Conservation (phyloP, 768 basidiomycete genomes). For the Mycena crocata region DNA sequence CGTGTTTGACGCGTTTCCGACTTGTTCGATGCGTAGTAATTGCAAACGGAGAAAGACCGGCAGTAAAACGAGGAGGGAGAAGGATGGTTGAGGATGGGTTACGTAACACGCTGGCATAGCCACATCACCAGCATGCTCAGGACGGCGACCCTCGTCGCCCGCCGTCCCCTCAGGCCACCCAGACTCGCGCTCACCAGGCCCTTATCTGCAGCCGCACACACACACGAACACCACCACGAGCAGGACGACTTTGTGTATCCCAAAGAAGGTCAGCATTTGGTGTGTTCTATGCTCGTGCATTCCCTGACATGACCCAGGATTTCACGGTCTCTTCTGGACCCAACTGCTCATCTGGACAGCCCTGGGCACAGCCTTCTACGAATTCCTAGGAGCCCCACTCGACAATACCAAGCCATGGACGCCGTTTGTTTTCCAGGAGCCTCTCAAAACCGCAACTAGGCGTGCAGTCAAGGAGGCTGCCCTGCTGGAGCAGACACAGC, state of each 20-base stretch:
- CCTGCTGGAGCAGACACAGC: constrained; percentile 12
- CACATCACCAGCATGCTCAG: constrained; percentile 24
- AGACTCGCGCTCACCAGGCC: constrained; percentile 53
- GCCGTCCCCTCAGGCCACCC: constrained; percentile 46
- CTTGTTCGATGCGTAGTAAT: no score
- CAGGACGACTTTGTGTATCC: constrained; percentile 57
- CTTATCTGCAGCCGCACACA: constrained; percentile 52
- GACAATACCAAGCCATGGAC: constrained; percentile 56
- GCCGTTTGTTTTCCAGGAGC: background rate
- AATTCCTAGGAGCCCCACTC: constrained; percentile 71
- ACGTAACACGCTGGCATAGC: background rate
- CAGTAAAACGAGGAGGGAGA: no score
- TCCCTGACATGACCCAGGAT: constrained; percentile 55
- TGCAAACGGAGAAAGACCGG: no score
- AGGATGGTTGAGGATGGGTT: no score
- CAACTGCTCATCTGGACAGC: constrained; percentile 67
- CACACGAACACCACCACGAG: constrained; percentile 52
- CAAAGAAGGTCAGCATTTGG: constrained; percentile 65
- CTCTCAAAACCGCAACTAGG: constrained; percentile 1
- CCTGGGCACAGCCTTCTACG: constrained; percentile 67
- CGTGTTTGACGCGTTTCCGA: no score
- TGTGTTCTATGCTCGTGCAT: background rate
- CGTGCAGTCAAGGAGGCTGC: constrained; percentile 22
- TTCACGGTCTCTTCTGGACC: constrained; percentile 75
- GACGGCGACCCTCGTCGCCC: constrained; percentile 39